These are phyloP conservation scores for Candida sithepensis DNA, from an alignment of 805 yeast species.

Conservation along the genomic window DNA sequence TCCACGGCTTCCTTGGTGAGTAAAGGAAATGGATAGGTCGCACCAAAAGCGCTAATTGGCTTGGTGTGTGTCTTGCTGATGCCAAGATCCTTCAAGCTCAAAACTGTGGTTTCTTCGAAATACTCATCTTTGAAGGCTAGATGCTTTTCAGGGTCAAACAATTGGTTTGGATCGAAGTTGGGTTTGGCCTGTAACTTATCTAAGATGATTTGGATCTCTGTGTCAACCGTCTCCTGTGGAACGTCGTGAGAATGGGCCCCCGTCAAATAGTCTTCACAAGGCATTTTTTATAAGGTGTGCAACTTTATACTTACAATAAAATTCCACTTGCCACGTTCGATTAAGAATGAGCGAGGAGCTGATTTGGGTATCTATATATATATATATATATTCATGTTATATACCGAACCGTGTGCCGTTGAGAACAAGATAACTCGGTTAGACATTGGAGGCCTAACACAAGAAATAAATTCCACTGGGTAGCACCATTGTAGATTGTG, in stretches of 20 bases:
- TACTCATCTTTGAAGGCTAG: slow-evolving; percentile 36
- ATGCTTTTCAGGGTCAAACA: slow-evolving; percentile 38
- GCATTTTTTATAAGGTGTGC: slow-evolving; percentile 4
- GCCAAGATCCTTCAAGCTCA: slow-evolving; percentile 36
- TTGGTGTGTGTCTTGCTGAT: slow-evolving; percentile 35
- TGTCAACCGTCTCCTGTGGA: slow-evolving; percentile 26
- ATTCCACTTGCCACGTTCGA: too few species aligned
- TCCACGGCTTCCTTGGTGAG: slow-evolving; percentile 55
- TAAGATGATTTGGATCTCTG: slow-evolving; percentile 20
- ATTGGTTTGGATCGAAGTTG: slow-evolving; percentile 17
- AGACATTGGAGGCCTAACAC: too few species aligned
- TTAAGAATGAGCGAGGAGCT: too few species aligned
- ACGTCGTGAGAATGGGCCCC: slow-evolving; percentile 23
- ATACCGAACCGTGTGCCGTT: too few species aligned
- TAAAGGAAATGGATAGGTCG: slow-evolving; percentile 55
- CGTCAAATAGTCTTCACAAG: slow-evolving; percentile 18
- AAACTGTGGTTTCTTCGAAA: slow-evolving; percentile 33
- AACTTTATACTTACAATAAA: too few species aligned
- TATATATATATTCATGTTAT: too few species aligned
- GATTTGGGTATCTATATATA: too few species aligned
- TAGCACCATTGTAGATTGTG: too few species aligned
- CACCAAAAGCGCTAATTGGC: slow-evolving; percentile 36
- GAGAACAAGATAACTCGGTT: too few species aligned
- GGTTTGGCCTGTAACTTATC: slow-evolving; percentile 12
- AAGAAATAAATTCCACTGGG: too few species aligned